Conservation (phyloP, 768 basidiomycete species). For the Tricholoma matsutake region DNA sequence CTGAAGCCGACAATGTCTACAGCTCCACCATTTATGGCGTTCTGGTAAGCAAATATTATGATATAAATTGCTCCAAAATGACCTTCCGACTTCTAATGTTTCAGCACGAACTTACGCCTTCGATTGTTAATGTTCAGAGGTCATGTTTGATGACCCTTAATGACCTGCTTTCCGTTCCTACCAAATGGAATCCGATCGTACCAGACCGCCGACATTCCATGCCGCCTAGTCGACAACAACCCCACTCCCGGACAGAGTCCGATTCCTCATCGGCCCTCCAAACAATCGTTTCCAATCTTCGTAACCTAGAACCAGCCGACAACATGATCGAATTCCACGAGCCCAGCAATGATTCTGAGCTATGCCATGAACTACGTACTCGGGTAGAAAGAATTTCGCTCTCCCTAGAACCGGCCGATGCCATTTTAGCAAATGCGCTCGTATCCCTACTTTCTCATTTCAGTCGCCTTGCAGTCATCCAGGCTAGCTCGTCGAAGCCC, state of each 20-base stretch:
- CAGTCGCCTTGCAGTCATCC: conserved; percentile 53
- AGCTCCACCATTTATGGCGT: conserved; percentile 11
- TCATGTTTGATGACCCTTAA: conserved; percentile 75
- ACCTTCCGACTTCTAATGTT: conserved; percentile 9
- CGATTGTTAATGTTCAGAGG: conserved; percentile 69
- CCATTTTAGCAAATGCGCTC: conserved; percentile 62
- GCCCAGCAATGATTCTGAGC: conserved; percentile 42
- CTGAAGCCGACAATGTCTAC: conserved; percentile 5
- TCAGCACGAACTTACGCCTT: conserved; percentile 64
- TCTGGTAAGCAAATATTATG: conserved; percentile 6
- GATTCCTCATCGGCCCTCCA: conserved; percentile 53
- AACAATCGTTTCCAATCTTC: conserved; percentile 60
- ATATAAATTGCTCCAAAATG: not conserved
- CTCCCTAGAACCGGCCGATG: conserved; percentile 47
- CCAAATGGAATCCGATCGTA: conserved; percentile 51
- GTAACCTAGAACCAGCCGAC: conserved; percentile 40
- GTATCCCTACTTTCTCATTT: conserved; percentile 69
- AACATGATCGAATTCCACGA: conserved; percentile 46
- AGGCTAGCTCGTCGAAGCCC: conserved; percentile 22
- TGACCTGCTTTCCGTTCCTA: conserved; percentile 56
- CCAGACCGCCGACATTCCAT: conserved; percentile 62
- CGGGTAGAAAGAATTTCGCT: conserved; percentile 49
- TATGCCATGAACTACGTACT: conserved; percentile 57
- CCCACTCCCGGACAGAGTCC: conserved; percentile 26
- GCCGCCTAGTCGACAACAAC: conserved; percentile 40